A percentile compares a stretch with the other conserved stretches of the same genome.
These are phyloP conservation scores for Trichoderma sp. DNA, from an alignment of 2,329 filamentous ascomycete genomes.

Conservation along the genomic window DNA sequence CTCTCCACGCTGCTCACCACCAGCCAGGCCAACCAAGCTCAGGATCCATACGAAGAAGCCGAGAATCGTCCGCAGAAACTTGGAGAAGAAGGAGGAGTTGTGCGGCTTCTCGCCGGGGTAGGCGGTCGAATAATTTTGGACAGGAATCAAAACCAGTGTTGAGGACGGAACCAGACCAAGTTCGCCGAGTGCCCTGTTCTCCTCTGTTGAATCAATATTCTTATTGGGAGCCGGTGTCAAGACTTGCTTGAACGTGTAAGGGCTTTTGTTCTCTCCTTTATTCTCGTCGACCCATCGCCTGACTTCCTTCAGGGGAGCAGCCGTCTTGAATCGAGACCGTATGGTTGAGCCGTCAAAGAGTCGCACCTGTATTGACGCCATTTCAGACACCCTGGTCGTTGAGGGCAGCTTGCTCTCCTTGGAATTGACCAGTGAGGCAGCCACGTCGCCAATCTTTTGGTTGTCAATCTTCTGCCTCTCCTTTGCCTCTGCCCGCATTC, in stretches of 20 bases:
- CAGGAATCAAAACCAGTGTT: constrained; percentile 79
- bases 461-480: constrained; percentile 46
- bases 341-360: constrained; percentile 84
- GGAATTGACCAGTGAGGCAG: constrained; percentile 39
- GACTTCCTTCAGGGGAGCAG: constrained; percentile 68
- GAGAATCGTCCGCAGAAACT: constrained; percentile 39
- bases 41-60: constrained; percentile 45
- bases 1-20: constrained; percentile 27
- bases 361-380: constrained; percentile 71
- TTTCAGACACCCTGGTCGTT: constrained; percentile 37
- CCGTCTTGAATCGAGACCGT: constrained; percentile 69
- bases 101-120: constrained; percentile 41
- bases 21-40: constrained; percentile 38
- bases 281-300: constrained; percentile 76
- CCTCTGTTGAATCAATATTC: constrained; percentile 74
- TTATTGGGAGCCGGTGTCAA: constrained; percentile 77
- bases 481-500: constrained; percentile 56
- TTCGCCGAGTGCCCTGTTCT: constrained; percentile 67
- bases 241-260: constrained; percentile 85
- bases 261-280: constrained; percentile 58
- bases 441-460: constrained; percentile 38
- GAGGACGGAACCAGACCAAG: constrained; percentile 78
- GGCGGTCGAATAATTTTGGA: constrained; percentile 53
- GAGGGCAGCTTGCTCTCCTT: constrained; percentile 41
- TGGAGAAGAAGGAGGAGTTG: constrained; percentile 36